Percentiles rank a stretch among this genome's conserved stretches.
Conservation (phyloP, 2,329 filamentous ascomycete genomes). For the Fusarium xylarioides region DNA sequence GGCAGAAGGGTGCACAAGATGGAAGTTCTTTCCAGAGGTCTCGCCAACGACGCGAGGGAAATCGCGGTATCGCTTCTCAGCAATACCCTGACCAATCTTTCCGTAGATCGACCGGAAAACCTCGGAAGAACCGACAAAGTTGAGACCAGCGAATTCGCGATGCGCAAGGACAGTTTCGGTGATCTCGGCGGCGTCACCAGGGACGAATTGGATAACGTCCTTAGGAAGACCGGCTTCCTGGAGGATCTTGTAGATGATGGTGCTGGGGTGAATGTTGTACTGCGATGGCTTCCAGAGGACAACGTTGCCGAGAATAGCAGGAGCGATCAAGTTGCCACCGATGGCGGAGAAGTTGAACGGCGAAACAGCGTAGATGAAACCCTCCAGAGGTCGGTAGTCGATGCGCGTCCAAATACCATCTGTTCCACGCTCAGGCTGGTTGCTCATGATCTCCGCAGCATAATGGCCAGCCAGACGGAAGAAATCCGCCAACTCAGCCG, state of each 20-base stretch:
- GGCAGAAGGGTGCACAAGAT: slow-evolving; percentile 79
- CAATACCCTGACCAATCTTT: slow-evolving; percentile 82
- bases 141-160: slow-evolving; percentile 84
- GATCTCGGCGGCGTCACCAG: slow-evolving; percentile 84
- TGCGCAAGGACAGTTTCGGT: slow-evolving; percentile 80
- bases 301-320: slow-evolving; percentile 91
- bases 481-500: slow-evolving; percentile 92
- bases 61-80: slow-evolving; percentile 80
- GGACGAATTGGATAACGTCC: slow-evolving; percentile 92
- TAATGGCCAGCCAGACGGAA: slow-evolving; percentile 93
- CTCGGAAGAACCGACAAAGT: slow-evolving; percentile 92
- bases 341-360: slow-evolving; percentile 98
- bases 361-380: slow-evolving; percentile 92
- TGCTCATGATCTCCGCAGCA: slow-evolving; percentile 62
- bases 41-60: slow-evolving; percentile 92
- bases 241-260: slow-evolving; percentile 88
- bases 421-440: slow-evolving; percentile 47
- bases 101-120: slow-evolving; percentile 92
- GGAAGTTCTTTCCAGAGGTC: slow-evolving; percentile 95
- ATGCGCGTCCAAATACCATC: slow-evolving; percentile 66
- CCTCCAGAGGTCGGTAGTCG: slow-evolving; percentile 91
- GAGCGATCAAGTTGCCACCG: slow-evolving; percentile 83
- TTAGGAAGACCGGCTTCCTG: slow-evolving; percentile 88
- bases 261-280: slow-evolving; percentile 84
- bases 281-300: slow-evolving; percentile 96